Evolutionary conservation across 2,329 filamentous ascomycete genomes (phyloP).

Genomic region (Colletotrichum sp.): DNA sequence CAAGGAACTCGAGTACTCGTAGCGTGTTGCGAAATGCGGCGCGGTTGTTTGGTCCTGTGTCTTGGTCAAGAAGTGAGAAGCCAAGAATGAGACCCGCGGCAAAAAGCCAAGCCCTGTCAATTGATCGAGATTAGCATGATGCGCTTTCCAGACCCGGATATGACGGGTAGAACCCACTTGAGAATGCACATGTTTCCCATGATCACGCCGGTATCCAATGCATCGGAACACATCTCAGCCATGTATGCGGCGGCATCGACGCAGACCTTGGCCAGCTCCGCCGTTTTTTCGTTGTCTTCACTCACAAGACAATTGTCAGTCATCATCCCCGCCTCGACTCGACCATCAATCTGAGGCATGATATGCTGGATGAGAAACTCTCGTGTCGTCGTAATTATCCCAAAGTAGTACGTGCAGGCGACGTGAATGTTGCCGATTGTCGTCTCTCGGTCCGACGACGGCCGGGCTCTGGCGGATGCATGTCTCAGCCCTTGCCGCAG

Average conservation of each 20-base stretch:
- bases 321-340: constrained; percentile 24
- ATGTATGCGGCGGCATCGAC: constrained; percentile 61
- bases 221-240: constrained; percentile 57
- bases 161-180: constrained; percentile 46
- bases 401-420: constrained; percentile 63
- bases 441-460: constrained; percentile 26
- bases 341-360: constrained; percentile 33
- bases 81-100: constrained; percentile 62
- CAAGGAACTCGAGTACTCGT: neutral
- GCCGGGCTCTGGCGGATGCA: neutral
- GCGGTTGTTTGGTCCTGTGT: neutral
- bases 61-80: constrained; percentile 32
- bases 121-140: accelerated
- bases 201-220: constrained; percentile 46
- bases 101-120: constrained; percentile 39
- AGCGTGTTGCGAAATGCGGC: neutral
- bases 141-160: too few species aligned
- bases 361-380: constrained; percentile 59
- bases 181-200: constrained; percentile 63
- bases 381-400: constrained; percentile 60
- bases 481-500: constrained; percentile 27
- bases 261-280: constrained; percentile 54
- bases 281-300: neutral
- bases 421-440: constrained; percentile 58
- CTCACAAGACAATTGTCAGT: constrained; percentile 25